Conservation (phyloP, 2,329 filamentous ascomycete genomes). For the Phialocephala subalpina region DNA sequence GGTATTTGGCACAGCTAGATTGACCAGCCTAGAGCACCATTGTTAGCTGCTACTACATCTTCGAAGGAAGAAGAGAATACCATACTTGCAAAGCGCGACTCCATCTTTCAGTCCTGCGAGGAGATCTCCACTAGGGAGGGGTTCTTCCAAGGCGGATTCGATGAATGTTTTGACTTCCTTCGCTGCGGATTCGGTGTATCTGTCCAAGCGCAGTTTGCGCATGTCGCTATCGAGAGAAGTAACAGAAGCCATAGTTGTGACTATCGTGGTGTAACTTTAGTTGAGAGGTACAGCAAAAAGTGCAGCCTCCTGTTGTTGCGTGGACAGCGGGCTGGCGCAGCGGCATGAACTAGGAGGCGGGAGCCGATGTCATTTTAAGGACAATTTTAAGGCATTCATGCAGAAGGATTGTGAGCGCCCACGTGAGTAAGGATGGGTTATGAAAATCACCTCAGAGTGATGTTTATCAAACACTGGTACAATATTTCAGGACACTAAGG, state of each 20-base stretch:
- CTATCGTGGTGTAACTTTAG: constrained; percentile 25
- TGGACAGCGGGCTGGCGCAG: constrained; percentile 23
- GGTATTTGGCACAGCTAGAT: constrained; percentile 78
- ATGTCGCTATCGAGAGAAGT: constrained; percentile 94
- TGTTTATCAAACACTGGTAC: not conserved
- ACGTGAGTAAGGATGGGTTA: not conserved
- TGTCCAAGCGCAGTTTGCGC: constrained; percentile 88
- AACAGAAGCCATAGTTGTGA: constrained; percentile 81
- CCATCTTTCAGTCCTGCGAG: constrained; percentile 90
- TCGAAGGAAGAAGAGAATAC: constrained; percentile 40
- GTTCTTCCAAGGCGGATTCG: constrained; percentile 79
- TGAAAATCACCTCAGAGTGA: not conserved
- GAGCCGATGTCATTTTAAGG: constrained; percentile 12
- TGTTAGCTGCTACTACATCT: constrained; percentile 20
- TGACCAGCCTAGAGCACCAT: constrained; percentile 68
- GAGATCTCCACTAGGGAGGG: constrained; percentile 74
- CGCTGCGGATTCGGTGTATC: constrained; percentile 90
- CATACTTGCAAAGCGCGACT: constrained; percentile 87
- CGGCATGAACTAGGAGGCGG: constrained; percentile 1
- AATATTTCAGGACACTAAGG: too few relatives aligned
- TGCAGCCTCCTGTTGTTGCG: constrained; percentile 5
- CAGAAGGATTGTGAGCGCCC: not conserved
- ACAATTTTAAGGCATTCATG: constrained; percentile 10
- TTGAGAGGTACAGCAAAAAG: not conserved
- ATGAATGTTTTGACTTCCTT: constrained; percentile 89